These are phyloP conservation scores for Suillus discolor DNA, from an alignment of 768 basidiomycete genomes.

Conservation along the genomic window DNA sequence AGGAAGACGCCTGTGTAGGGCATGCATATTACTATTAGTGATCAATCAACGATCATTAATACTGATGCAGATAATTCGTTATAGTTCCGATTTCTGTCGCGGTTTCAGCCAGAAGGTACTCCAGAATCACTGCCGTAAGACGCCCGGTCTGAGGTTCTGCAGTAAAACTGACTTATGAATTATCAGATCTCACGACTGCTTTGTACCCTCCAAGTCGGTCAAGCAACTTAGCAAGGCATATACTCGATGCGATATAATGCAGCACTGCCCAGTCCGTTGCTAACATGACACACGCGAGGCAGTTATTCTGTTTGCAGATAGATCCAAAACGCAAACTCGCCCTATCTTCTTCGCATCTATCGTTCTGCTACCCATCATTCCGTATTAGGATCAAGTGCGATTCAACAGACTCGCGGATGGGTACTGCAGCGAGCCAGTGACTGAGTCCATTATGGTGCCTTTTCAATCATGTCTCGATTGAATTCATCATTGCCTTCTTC, in stretches of 20 bases:
- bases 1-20: too few relatives aligned
- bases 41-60: background rate
- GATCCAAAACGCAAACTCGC: background rate
- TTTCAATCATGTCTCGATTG: background rate
- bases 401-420: background rate
- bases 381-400: background rate
- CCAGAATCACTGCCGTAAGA: slow-evolving; percentile 1
- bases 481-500: slow-evolving; percentile 8
- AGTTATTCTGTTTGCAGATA: background rate
- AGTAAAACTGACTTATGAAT: background rate
- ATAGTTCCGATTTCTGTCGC: slow-evolving; percentile 2
- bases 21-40: too few relatives aligned
- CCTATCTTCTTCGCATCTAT: background rate
- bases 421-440: slow-evolving; percentile 1
- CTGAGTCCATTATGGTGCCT: background rate
- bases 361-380: background rate
- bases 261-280: background rate
- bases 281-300: background rate
- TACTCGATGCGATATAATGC: background rate
- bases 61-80: slow-evolving; percentile 2
- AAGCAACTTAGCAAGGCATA: slow-evolving; percentile 1
- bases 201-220: slow-evolving; percentile 1
- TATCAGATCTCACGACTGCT: background rate
- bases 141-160: background rate
- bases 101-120: background rate